Evolutionary conservation across 805 yeast species (phyloP).

Genomic region (Teunomyces atbi): DNA sequence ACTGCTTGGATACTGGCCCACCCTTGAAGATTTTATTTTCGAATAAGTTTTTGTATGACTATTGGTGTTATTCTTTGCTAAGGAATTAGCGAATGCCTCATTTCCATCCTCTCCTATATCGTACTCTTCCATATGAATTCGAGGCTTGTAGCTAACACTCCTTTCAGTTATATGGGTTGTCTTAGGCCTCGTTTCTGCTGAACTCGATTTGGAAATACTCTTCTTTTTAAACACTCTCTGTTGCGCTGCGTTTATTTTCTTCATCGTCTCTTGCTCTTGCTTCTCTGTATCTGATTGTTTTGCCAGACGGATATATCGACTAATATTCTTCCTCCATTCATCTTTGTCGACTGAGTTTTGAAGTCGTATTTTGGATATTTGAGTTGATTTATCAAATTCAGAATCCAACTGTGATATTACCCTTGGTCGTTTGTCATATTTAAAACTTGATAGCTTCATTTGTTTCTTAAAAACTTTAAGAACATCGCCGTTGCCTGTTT

Average conservation of each 20-base stretch:
- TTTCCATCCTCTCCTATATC: conserved; percentile 9
- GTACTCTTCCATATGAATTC: conserved; percentile 4
- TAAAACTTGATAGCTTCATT: conserved; percentile 9
- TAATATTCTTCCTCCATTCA: conserved; percentile 24
- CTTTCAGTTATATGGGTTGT: too few relatives aligned
- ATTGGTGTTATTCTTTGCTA: not conserved
- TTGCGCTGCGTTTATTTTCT: not conserved
- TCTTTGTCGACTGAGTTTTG: conserved; percentile 25
- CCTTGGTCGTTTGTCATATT: conserved; percentile 13
- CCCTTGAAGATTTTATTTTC: not conserved
- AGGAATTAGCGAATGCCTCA: conserved; percentile 1
- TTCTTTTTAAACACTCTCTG: not conserved
- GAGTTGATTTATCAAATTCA: conserved; percentile 14
- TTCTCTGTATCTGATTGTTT: conserved; percentile 5
- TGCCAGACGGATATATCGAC: conserved; percentile 13
- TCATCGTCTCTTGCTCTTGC: not conserved
- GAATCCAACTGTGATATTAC: conserved; percentile 15
- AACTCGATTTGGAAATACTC: not conserved
- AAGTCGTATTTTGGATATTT: conserved; percentile 23
- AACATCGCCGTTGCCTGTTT: conserved; percentile 17
- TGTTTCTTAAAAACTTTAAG: not conserved
- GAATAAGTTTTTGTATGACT: not conserved
- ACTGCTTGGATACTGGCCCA: not conserved
- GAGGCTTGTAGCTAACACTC: not conserved
- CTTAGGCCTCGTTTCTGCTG: not conserved